These are phyloP conservation scores for Plantago lanceolata DNA, from an alignment of 305 asterid genomes.

Conservation along the genomic window DNA sequence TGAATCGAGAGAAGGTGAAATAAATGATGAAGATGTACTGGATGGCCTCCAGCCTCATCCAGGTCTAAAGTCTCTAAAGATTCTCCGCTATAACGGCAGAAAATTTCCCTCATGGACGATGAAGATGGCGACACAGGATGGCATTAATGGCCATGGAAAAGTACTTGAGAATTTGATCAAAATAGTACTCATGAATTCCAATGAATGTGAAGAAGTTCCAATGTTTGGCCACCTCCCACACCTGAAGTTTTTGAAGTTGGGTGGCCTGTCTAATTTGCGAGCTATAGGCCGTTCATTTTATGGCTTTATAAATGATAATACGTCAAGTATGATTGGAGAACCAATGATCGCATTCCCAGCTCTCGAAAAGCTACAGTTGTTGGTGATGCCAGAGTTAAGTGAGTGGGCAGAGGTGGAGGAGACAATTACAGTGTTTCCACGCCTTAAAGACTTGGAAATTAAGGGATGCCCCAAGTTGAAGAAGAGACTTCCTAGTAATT, in stretches of 20 bases:
- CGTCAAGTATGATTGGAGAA: neutral
- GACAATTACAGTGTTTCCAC: neutral
- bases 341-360: neutral
- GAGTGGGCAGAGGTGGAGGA: neutral
- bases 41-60: constrained; percentile 1
- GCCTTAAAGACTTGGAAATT: neutral
- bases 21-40: neutral
- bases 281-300: constrained; percentile 1
- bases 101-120: neutral
- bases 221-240: neutral
- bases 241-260: neutral
- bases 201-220: constrained; percentile 7
- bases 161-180: neutral
- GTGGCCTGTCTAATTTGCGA: neutral
- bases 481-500: neutral
- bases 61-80: neutral
- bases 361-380: neutral
- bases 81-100: neutral
- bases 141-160: neutral
- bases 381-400: neutral
- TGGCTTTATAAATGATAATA: neutral
- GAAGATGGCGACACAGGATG: neutral
- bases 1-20: neutral
- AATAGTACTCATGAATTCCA: neutral
- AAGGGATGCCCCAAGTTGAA: neutral